A percentile compares a stretch with the other conserved stretches of the same genome.
Conservation (phyloP, 1,284 basidiomycete species). For the Golubevia pallescens region DNA sequence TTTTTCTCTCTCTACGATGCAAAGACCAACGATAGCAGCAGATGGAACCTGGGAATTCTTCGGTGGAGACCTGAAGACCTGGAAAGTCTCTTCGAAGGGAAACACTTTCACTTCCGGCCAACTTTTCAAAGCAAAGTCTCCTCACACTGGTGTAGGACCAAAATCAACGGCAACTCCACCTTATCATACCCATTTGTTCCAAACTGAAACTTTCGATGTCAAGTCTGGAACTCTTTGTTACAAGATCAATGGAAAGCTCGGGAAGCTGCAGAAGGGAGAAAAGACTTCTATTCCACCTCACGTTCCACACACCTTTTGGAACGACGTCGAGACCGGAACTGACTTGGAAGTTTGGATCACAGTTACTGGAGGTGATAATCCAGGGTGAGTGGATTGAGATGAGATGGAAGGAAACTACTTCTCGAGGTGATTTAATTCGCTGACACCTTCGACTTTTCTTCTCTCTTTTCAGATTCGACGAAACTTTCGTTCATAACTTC, state of each 20-base stretch:
- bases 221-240: conserved; percentile 54
- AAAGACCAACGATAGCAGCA: conserved; percentile 24
- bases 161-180: conserved; percentile 58
- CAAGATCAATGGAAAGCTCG: conserved; percentile 56
- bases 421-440: too few relatives aligned
- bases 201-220: conserved; percentile 57
- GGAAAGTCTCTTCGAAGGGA: conserved; percentile 1
- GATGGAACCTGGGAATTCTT: conserved; percentile 29
- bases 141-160: conserved; percentile 46
- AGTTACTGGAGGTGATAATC: conserved; percentile 51
- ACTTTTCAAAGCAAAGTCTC: conserved; percentile 47
- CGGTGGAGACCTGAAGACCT: too few relatives aligned
- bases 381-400: conserved; percentile 21
- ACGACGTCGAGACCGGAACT: conserved; percentile 27
- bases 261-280: conserved; percentile 49
- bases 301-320: conserved; percentile 63
- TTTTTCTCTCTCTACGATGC: conserved; percentile 11
- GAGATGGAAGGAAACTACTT: too few relatives aligned
- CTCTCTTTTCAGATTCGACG: conserved; percentile 33
- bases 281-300: conserved; percentile 50
- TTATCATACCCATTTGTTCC: conserved; percentile 58
- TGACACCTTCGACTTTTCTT: too few relatives aligned
- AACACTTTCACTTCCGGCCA: conserved; percentile 42
- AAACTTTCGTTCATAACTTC: conserved; percentile 59
- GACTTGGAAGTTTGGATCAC: conserved; percentile 61